These are phyloP conservation scores for Camelina neglecta DNA, from an alignment of 345 rosid genomes.

Conservation along the genomic window DNA sequence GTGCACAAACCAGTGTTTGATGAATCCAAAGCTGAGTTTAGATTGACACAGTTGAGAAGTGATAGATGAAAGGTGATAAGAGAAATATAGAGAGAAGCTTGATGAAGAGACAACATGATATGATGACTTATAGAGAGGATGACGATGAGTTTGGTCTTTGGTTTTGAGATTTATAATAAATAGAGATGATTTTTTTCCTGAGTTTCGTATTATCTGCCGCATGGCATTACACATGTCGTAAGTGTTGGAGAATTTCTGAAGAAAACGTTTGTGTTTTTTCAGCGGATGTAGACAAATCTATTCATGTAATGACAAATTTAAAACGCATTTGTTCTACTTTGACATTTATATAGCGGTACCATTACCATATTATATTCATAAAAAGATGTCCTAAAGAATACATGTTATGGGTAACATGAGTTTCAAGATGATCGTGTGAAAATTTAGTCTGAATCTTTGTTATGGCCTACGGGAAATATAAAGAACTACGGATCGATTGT, in stretches of 20 bases:
- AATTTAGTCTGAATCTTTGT: not conserved
- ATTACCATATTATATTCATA: not conserved
- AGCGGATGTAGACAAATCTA: constrained; percentile 32
- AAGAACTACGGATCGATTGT: not conserved
- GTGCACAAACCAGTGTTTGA: constrained; percentile 32
- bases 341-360: constrained; percentile 17
- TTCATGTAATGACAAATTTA: constrained; percentile 35
- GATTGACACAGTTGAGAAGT: constrained; percentile 25
- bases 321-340: not conserved
- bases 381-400: not conserved
- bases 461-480: not conserved
- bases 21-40: constrained; percentile 35
- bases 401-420: constrained; percentile 20
- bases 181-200: constrained; percentile 3
- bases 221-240: constrained; percentile 49
- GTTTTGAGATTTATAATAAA: constrained; percentile 18
- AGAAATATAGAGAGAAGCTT: constrained; percentile 14
- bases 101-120: constrained; percentile 37
- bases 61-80: constrained; percentile 27
- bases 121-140: not conserved
- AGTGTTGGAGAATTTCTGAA: constrained; percentile 23
- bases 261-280: constrained; percentile 36
- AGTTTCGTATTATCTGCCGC: constrained; percentile 45
- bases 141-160: constrained; percentile 20
- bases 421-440: constrained; percentile 1